Conservation (phyloP, 768 basidiomycete species). For the Gloeophyllum trabeum region DNA sequence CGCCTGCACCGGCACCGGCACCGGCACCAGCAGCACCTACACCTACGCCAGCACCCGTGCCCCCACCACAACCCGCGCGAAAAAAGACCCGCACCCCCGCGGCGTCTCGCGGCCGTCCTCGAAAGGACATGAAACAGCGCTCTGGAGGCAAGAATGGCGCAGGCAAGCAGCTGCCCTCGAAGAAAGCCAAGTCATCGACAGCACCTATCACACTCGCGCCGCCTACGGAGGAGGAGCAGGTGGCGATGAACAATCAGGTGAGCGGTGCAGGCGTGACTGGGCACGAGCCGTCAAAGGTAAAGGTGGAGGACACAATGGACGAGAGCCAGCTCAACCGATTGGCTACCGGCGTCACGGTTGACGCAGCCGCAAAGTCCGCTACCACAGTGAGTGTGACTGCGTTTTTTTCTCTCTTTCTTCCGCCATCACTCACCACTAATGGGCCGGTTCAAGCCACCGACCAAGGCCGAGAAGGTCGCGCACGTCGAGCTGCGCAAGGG, state of each 20-base stretch:
- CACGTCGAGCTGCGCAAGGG: conserved; percentile 70
- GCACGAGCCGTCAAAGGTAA: conserved; percentile 28
- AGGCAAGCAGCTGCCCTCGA: conserved; percentile 30
- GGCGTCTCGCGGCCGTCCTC: not conserved
- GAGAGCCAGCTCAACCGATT: conserved; percentile 67
- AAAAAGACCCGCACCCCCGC: conserved; percentile 6
- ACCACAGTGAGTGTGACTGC: too few relatives aligned
- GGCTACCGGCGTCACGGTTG: conserved; percentile 72
- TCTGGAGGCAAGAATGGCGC: conserved; percentile 43
- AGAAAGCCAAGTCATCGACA: conserved; percentile 38
- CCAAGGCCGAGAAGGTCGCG: conserved; percentile 67
- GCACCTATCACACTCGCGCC: conserved; percentile 34
- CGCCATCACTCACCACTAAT: conserved; percentile 2
- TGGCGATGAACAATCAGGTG: conserved; percentile 22
- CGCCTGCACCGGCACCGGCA: too few relatives aligned
- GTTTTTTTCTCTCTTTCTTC: conserved; percentile 11
- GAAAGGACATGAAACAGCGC: conserved; percentile 5
- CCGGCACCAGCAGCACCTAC: not conserved
- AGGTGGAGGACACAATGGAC: conserved; percentile 72
- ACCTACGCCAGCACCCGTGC: conserved; percentile 12
- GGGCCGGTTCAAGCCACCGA: conserved; percentile 30
- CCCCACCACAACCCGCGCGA: conserved; percentile 12
- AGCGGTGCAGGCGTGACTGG: conserved; percentile 25
- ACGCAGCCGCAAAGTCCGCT: conserved; percentile 37
- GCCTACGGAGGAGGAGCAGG: conserved; percentile 25